These are phyloP conservation scores for Penicillium coprophilum DNA, from an alignment of 495 filamentous ascomycete species.

Conservation along the genomic window DNA sequence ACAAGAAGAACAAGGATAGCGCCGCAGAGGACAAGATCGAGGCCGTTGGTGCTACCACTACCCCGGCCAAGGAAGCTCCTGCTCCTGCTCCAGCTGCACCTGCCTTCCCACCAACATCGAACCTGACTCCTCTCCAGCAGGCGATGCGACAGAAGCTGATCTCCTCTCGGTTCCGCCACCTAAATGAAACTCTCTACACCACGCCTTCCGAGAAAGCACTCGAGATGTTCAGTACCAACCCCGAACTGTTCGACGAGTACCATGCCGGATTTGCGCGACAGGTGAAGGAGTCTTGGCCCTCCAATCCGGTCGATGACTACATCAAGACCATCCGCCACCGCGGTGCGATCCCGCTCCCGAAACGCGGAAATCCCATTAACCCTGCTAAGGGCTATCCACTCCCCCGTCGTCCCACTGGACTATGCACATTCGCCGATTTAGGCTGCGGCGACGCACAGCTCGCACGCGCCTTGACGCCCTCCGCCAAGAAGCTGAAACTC, in stretches of 20 bases:
- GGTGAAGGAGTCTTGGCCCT: conserved; percentile 86
- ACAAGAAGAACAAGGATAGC: conserved; percentile 35
- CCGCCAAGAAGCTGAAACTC: conserved; percentile 61
- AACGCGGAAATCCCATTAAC: conserved; percentile 37
- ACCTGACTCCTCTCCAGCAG: conserved; percentile 86
- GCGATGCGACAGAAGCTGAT: conserved; percentile 91
- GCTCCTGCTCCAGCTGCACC: conserved; percentile 30
- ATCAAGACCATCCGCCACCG: conserved; percentile 64
- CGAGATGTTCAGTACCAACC: conserved; percentile 72
- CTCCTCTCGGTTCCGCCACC: conserved; percentile 91
- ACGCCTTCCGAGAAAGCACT: conserved; percentile 78
- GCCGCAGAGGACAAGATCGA: conserved; percentile 17
- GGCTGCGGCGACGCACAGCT: conserved; percentile 80
- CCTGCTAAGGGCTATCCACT: conserved; percentile 36
- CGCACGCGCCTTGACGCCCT: conserved; percentile 57
- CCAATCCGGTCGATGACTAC: conserved; percentile 88
- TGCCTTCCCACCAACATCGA: conserved; percentile 40
- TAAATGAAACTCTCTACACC: conserved; percentile 95
- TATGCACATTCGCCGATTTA: conserved; percentile 79
- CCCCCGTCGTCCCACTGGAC: conserved; percentile 53
- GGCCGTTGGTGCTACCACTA: conserved; percentile 13
- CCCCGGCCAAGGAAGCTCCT: conserved; percentile 24
- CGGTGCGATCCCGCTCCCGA: conserved; percentile 41
- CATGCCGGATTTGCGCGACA: conserved; percentile 93
- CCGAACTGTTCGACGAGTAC: conserved; percentile 91